Percentiles rank a stretch among this genome's conserved stretches.
phyloP scores from a whole-genome alignment of 805 yeast genomes.

The Metschnikowia cerradonensis region DNA sequence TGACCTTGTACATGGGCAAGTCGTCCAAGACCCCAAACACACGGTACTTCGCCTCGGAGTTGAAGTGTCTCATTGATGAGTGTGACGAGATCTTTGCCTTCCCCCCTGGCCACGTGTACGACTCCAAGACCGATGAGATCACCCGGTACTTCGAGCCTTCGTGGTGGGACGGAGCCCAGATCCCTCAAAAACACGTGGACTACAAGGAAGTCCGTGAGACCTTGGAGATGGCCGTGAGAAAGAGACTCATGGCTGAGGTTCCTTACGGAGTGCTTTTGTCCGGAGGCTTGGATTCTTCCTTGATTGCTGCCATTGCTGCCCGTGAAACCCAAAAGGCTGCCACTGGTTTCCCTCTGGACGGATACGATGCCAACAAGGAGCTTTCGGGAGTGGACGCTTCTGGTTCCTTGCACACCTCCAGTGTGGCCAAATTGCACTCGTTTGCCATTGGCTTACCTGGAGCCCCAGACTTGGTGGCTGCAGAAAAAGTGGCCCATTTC shows the following conservation, averaged over 20 bases:
- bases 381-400: conserved; percentile 89
- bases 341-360: conserved; percentile 41
- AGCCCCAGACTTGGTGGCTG: conserved; percentile 97
- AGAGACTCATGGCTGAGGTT: conserved; percentile 99
- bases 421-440: conserved; percentile 84
- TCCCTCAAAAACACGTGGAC: conserved; percentile 78
- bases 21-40: conserved; percentile 64
- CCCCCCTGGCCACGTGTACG: conserved; percentile 98
- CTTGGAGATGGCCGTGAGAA: conserved; percentile 92
- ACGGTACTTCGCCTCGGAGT: conserved; percentile 87
- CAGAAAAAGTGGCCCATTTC: conserved; percentile 92
- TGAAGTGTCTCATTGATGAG: conserved; percentile 89
- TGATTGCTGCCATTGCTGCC: conserved; percentile 96
- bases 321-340: conserved; percentile 87
- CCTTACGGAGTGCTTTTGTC: conserved; percentile 97
- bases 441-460: conserved; percentile 96
- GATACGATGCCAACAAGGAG: conserved; percentile 59
- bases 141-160: conserved; percentile 87
- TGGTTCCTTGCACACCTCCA: conserved; percentile 76
- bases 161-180: conserved; percentile 84
- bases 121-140: conserved; percentile 79
- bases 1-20: conserved; percentile 94
- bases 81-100: conserved; percentile 90
- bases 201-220: conserved; percentile 66
- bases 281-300: conserved; percentile 96